phyloP scores from a whole-genome alignment of 768 basidiomycete genomes.

The Sarcodon aspratus region DNA sequence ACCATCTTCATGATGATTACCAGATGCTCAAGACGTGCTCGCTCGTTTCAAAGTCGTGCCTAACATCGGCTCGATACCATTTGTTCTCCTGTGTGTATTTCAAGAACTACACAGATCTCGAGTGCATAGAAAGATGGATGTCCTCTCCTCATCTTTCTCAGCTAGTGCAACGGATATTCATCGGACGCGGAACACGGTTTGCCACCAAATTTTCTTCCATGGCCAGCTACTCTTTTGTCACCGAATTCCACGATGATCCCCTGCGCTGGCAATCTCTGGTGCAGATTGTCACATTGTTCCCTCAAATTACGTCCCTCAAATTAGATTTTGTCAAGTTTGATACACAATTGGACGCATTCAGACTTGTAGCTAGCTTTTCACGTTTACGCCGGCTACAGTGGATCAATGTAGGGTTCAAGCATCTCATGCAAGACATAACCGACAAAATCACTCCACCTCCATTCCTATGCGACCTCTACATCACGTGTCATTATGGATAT shows the following conservation, averaged over 20 bases:
- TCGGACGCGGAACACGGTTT: neutral
- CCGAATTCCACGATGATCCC: neutral
- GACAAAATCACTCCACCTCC: neutral
- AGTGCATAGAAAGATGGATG: neutral
- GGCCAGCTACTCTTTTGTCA: neutral
- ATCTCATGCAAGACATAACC: neutral
- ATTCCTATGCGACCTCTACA: neutral
- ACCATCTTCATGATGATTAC: slow-evolving; percentile 3
- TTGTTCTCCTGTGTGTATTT: slow-evolving; percentile 2
- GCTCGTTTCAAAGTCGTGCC: slow-evolving; percentile 6
- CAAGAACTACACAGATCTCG: neutral
- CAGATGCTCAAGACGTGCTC: slow-evolving; percentile 4
- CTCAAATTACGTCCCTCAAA: neutral
- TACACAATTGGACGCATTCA: neutral
- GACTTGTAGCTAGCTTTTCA: neutral
- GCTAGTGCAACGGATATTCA: neutral
- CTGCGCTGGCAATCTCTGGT: neutral
- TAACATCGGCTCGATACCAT: slow-evolving; percentile 3
- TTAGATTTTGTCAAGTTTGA: neutral
- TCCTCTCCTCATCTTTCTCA: neutral
- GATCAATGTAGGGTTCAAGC: neutral
- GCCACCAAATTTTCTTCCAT: neutral
- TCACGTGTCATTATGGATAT: too few species aligned
- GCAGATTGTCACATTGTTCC: neutral
- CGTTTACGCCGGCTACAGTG: neutral